These are phyloP conservation scores for Colletotrichum siamense DNA, from an alignment of 2,329 filamentous ascomycete species.

Conservation along the genomic window DNA sequence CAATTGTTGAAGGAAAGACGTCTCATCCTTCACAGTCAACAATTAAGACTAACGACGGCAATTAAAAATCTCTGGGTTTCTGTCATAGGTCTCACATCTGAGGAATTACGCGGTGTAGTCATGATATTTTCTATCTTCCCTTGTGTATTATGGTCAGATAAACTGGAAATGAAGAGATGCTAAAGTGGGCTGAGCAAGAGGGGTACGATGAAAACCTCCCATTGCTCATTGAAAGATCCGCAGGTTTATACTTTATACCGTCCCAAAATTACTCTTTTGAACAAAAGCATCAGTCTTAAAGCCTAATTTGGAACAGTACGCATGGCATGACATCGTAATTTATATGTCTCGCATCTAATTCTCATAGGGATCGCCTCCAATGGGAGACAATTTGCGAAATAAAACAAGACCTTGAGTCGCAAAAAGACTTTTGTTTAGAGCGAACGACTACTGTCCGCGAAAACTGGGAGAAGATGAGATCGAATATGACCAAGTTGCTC, in stretches of 20 bases:
- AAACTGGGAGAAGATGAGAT: too few species aligned
- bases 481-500: too few species aligned
- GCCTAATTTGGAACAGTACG: too few species aligned
- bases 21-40: not conserved
- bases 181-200: fast-evolving
- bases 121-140: fast-evolving
- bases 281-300: too few species aligned
- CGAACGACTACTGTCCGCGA: too few species aligned
- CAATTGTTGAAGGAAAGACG: not conserved
- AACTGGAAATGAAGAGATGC: not conserved
- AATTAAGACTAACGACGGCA: not conserved
- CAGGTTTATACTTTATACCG: fast-evolving
- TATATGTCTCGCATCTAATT: too few species aligned
- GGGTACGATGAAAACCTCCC: fast-evolving
- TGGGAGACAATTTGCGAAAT: fast-evolving
- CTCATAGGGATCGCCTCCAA: too few species aligned
- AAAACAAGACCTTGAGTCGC: too few species aligned
- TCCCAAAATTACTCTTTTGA: fast-evolving
- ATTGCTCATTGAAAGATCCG: fast-evolving
- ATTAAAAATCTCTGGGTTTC: fast-evolving
- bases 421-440: too few species aligned
- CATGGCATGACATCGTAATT: too few species aligned
- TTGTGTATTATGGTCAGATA: fast-evolving
- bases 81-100: fast-evolving
- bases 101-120: fast-evolving